Base-by-base conservation (phyloP, 495 filamentous ascomycete species). In the Aspergillus mulundensis region DNA sequence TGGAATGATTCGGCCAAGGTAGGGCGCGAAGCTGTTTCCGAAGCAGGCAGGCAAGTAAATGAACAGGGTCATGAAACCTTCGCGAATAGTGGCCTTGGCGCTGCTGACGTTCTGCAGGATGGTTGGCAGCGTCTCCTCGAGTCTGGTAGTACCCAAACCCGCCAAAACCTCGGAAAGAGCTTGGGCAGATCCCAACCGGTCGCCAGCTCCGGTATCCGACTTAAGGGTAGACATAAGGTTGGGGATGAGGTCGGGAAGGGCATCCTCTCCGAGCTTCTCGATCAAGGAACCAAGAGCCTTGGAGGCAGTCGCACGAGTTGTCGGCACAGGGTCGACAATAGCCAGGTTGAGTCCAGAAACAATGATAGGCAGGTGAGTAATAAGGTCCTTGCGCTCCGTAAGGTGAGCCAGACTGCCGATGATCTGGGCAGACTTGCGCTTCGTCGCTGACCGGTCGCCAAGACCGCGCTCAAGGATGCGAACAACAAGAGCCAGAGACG, bases 1-100 rank as follows among this genome's bases (percentile, higher is more conserved):
- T 2, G 94, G 94, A 65, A 98, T 97, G 64, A 98, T 96, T 66
- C 86, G 90, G 78, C 86, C 88, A 49, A 98, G 87, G 65, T 98
- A 98, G 65, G 88, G 87, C 58, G 94, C 89, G 68, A 98, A 98
- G 75, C 91, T 95, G 78, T 97, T 97, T 61, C 94, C 94, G 67
- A 98, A 98, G 72, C 94, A 98, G 54, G 95, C 95, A 16, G 94
- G 94, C 72, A 98, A 84, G 80, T 95, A 98, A 60, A 98, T 97
- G 74, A 98, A 98, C 39, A 98, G 81, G 24, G 94, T 96, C 94
- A 98, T 98, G 79, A 97, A 98, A 34, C 94, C 94, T 78, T 98
- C 94, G 57, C 94, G 85, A 56, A 97, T 89, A 58, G 90, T 80
- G 18, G 94, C 70, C 70, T 96, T 97, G 49, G 89, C 81, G 64